phyloP scores from a whole-genome alignment of 1,284 basidiomycete genomes.

The Chondrostereum purpureum region DNA sequence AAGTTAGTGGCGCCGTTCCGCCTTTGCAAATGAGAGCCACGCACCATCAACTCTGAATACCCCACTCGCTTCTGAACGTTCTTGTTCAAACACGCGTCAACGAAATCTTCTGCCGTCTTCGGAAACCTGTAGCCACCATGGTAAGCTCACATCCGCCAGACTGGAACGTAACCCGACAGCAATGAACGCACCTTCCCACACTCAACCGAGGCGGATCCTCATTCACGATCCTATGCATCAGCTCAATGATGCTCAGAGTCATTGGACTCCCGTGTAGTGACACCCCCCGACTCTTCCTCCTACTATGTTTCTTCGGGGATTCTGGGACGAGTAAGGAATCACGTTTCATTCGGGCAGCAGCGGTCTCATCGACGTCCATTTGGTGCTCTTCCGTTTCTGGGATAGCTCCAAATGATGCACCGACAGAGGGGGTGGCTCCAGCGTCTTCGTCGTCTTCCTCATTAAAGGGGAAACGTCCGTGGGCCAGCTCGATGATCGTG shows the following conservation, averaged over 20 bases:
- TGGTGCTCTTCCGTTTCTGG: slow-evolving; percentile 41
- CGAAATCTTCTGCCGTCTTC: slow-evolving; percentile 66
- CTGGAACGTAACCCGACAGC: background rate
- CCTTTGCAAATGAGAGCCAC: background rate
- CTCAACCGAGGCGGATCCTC: slow-evolving; percentile 72
- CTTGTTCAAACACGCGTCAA: slow-evolving; percentile 81
- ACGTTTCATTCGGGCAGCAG: slow-evolving; percentile 19
- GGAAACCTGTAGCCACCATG: slow-evolving; percentile 52
- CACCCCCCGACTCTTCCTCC: slow-evolving; percentile 71
- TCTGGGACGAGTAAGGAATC: slow-evolving; percentile 12
- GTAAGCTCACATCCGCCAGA: background rate
- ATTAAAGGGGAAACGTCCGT: slow-evolving; percentile 87
- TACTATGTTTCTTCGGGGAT: slow-evolving; percentile 29
- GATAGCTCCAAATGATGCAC: slow-evolving; percentile 46
- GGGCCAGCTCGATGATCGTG: slow-evolving; percentile 88
- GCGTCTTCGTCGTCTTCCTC: slow-evolving; percentile 55
- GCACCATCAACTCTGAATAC: slow-evolving; percentile 76
- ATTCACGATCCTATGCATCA: slow-evolving; percentile 89
- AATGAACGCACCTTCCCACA: slow-evolving; percentile 37
- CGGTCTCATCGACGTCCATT: slow-evolving; percentile 13
- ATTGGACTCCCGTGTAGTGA: slow-evolving; percentile 76
- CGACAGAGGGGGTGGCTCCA: slow-evolving; percentile 60
- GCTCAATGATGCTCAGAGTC: slow-evolving; percentile 84
- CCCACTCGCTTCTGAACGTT: slow-evolving; percentile 71
- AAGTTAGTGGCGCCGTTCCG: slow-evolving; percentile 5